phyloP scores from a whole-genome alignment of 2,329 filamentous ascomycete species.

The Colletotrichum lindemuthianum region DNA sequence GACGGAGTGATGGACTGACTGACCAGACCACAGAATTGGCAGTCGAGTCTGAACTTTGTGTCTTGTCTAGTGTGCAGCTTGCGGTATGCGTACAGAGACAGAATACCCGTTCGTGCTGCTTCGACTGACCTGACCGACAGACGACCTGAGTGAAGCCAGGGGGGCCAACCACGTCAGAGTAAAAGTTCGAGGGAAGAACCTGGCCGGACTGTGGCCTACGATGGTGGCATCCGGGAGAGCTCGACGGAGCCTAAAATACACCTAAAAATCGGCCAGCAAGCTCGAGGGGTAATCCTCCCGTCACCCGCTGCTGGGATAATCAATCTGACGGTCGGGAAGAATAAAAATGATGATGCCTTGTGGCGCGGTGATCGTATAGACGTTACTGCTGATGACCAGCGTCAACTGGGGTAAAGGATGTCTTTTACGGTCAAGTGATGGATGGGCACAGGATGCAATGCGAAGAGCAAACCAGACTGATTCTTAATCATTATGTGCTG shows the following conservation, averaged over 20 bases:
- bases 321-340: constrained; percentile 5
- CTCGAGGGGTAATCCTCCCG: constrained; percentile 27
- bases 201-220: background rate
- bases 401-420: constrained; percentile 7
- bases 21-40: too few species aligned
- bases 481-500: constrained; percentile 11
- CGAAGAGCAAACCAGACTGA: background rate
- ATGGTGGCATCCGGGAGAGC: constrained; percentile 8
- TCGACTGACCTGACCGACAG: too few species aligned
- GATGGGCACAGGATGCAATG: background rate
- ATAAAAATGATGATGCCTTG: constrained; percentile 15
- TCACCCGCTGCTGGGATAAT: constrained; percentile 10
- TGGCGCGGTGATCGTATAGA: constrained; percentile 10
- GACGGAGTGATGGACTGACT: too few species aligned
- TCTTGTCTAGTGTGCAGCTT: too few species aligned
- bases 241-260: too few species aligned
- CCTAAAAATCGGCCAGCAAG: constrained; percentile 16
- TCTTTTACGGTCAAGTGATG: background rate
- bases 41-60: too few species aligned
- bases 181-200: constrained; percentile 22
- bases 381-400: constrained; percentile 17
- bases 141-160: too few species aligned
- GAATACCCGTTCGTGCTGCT: too few species aligned
- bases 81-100: too few species aligned
- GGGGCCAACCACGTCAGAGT: constrained; percentile 28